Percentiles rank a stretch among this genome's conserved stretches.
These are phyloP conservation scores for Saturnispora diversa DNA, from an alignment of 805 yeast species.

Conservation along the genomic window DNA sequence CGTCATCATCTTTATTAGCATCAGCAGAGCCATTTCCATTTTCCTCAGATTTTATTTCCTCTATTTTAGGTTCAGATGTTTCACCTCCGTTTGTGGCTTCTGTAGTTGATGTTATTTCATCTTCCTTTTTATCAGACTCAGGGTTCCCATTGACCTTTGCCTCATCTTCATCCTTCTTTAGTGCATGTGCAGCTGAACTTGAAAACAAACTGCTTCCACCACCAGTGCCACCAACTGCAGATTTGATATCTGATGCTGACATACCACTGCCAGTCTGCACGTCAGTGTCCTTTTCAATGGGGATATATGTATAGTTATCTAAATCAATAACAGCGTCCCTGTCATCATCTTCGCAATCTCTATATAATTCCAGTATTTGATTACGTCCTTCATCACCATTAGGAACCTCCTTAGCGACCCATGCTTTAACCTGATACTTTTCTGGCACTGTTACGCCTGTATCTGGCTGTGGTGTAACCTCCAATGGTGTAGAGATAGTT, in stretches of 20 bases:
- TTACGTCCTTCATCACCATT: conserved; percentile 1
- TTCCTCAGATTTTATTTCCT: no score
- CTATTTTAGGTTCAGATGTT: conserved; percentile 32
- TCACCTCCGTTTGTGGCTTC: background rate
- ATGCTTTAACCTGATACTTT: conserved; percentile 2
- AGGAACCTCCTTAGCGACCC: conserved; percentile 2
- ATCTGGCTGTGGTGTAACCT: conserved; percentile 1
- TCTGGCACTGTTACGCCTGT: background rate
- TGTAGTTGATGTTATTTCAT: background rate
- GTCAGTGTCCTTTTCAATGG: conserved; percentile 10
- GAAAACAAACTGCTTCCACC: conserved; percentile 25
- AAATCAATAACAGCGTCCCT: conserved; percentile 31
- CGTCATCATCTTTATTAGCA: background rate
- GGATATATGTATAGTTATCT: conserved; percentile 26
- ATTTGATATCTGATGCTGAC: conserved; percentile 34
- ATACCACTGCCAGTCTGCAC: conserved; percentile 19
- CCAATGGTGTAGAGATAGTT: background rate
- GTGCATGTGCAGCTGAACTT: conserved; percentile 26
- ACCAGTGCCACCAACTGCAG: conserved; percentile 35
- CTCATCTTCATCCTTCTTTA: conserved; percentile 6
- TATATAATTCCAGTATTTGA: background rate
- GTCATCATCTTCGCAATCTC: conserved; percentile 29
- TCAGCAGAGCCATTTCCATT: no score
- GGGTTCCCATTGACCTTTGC: background rate
- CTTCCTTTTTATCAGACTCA: background rate